A percentile compares a stretch with the other conserved stretches of the same genome.
Conservation (phyloP, 2,329 filamentous ascomycete species). For the Claviceps purpurea region DNA sequence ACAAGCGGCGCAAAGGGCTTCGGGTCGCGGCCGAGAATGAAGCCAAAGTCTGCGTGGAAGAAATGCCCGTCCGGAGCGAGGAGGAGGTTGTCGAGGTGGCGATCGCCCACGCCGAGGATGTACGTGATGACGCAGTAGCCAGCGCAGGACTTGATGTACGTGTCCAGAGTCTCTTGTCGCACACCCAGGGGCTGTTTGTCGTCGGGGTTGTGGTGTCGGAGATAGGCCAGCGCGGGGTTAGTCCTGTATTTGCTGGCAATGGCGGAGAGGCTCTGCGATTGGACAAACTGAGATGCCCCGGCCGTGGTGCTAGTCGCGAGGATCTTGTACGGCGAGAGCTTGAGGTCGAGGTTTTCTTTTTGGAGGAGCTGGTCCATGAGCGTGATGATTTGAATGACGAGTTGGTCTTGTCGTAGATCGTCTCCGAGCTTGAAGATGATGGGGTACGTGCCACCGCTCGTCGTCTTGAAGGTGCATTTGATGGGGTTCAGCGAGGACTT, state of each 20-base stretch:
- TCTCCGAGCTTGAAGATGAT: constrained; percentile 97
- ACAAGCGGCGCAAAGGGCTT: constrained; percentile 96
- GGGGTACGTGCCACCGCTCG: constrained; percentile 64
- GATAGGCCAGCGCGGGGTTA: constrained; percentile 64
- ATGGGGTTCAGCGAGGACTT: constrained; percentile 90
- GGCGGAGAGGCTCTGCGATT: constrained; percentile 69
- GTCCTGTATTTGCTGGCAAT: constrained; percentile 72
- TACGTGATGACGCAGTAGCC: constrained; percentile 99
- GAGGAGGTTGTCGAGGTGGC: constrained; percentile 89
- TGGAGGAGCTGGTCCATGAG: constrained; percentile 92
- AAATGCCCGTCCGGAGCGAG: constrained; percentile 84
- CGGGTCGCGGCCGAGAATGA: constrained; percentile 90
- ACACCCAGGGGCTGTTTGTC: constrained; percentile 69
- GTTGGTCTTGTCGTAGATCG: constrained; percentile 88
- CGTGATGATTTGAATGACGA: constrained; percentile 93
- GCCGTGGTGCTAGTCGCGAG: constrained; percentile 82
- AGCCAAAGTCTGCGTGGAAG: constrained; percentile 97
- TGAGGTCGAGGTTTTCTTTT: constrained; percentile 92
- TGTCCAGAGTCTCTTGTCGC: constrained; percentile 85
- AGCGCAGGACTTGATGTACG: constrained; percentile 87
- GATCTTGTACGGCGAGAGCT: constrained; percentile 90
- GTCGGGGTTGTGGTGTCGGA: constrained; percentile 83
- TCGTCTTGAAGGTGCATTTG: constrained; percentile 79
- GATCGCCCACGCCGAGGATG: constrained; percentile 87
- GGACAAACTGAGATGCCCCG: constrained; percentile 86